Evolutionary conservation across 2,329 filamentous ascomycete species (phyloP).

Genomic region (Aspergillus sp.): DNA sequence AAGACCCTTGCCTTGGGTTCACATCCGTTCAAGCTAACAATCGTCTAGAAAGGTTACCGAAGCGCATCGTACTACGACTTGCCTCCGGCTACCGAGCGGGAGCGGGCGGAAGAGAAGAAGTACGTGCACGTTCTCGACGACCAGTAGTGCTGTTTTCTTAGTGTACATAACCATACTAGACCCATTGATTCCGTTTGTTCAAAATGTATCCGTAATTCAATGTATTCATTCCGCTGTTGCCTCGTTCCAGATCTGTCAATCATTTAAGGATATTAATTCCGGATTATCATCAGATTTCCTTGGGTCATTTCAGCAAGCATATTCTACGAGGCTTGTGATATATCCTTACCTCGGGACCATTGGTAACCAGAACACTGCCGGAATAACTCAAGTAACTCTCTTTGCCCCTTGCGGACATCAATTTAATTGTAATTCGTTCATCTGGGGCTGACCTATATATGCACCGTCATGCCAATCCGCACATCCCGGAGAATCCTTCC

Average conservation of each 20-base stretch:
- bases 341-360: too few species aligned
- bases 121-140: constrained; percentile 93
- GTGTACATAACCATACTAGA: constrained; percentile 44
- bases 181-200: constrained; percentile 36
- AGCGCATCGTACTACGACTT: constrained; percentile 88
- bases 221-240: too few species aligned
- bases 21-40: constrained; percentile 15
- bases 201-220: constrained; percentile 3
- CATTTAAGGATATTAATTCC: too few species aligned
- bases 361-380: too few species aligned
- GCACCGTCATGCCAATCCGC: too few species aligned
- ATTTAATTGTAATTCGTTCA: neutral
- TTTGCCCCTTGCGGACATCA: neutral
- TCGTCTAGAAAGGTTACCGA: constrained; percentile 77
- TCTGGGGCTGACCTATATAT: too few species aligned
- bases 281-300: too few species aligned
- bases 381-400: too few species aligned
- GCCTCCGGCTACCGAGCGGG: constrained; percentile 89
- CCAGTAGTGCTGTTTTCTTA: constrained; percentile 57
- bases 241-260: too few species aligned
- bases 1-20: constrained; percentile 38
- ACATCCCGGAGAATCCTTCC: neutral
- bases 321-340: too few species aligned
- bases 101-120: constrained; percentile 93
- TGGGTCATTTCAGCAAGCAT: too few species aligned